phyloP scores from a whole-genome alignment of 805 yeast genomes.

The Cyberlindnera subsufficiens region DNA sequence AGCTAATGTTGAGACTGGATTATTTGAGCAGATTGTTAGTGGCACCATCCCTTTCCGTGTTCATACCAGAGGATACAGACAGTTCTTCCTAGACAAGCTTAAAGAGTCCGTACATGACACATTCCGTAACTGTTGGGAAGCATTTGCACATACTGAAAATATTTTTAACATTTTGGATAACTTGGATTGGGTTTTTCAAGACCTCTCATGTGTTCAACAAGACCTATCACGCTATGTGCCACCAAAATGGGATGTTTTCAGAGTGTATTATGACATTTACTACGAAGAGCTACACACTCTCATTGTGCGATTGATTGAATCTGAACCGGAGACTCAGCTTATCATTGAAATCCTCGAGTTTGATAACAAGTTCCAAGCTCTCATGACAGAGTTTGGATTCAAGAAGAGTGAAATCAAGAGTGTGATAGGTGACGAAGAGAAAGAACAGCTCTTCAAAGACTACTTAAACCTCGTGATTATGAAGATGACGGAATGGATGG shows the following conservation, averaged over 20 bases:
- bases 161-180: constrained; percentile 58
- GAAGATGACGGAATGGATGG: constrained; percentile 84
- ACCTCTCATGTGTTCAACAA: constrained; percentile 58
- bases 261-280: constrained; percentile 56
- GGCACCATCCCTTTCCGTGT: constrained; percentile 38
- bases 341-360: constrained; percentile 71
- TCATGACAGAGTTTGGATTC: constrained; percentile 46
- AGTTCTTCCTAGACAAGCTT: constrained; percentile 53
- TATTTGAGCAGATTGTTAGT: constrained; percentile 33
- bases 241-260: constrained; percentile 63
- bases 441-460: constrained; percentile 69
- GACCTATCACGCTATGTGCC: constrained; percentile 63
- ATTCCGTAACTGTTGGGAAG: constrained; percentile 58
- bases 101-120: constrained; percentile 58
- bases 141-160: constrained; percentile 36
- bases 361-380: constrained; percentile 60
- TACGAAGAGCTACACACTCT: constrained; percentile 60
- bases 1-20: constrained; percentile 22
- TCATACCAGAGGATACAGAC: constrained; percentile 51
- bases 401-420: constrained; percentile 42
- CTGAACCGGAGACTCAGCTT: constrained; percentile 75
- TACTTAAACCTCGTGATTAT: constrained; percentile 63
- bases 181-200: constrained; percentile 80
- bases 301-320: constrained; percentile 54
- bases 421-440: constrained; percentile 64